Base-by-base conservation (phyloP, 352 stramenopile species). In the Globisporangium spinosum region DNA sequence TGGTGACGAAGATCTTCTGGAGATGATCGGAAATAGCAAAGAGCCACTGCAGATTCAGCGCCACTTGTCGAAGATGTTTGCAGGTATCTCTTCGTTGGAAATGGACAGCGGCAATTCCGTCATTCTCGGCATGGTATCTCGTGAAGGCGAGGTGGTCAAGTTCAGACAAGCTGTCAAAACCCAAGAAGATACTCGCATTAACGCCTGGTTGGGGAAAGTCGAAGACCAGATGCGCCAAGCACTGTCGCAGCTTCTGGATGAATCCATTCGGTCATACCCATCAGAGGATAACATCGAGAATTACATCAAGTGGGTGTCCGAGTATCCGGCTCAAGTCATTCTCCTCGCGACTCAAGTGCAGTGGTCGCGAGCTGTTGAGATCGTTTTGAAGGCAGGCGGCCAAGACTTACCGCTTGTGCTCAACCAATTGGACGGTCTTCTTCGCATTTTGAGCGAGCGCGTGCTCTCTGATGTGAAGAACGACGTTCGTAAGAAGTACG, bases 11-110 rank as follows among this genome's bases (percentile, higher is more conserved):
- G 98, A 99, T 82, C 89, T 99, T 61, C 88, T 99, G 23, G 98
- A 99, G 80, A 99, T 99, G 77, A 98, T 99, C 61, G 98, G 98
- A 32, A 99, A 99, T 77, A 97, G 97, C 67, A 97, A 98, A 66
- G 97, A 99, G 69, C 98, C 98, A 9, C 89, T 95, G 61, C 99
- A 99, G 71, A 98, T 99, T 22, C 88, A 99, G 68, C 87, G 93
- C 20, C 94, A 98, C 58, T 75, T 99, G 23, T 98, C 96, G 8
- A 99, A 99, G 76, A 99, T 99, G 97, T 99, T 99, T 90, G 97
- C 97, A 29, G 97, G 95, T 34, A 97, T 99, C 64, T 95, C 91
- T 10, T 90, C 91, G n/a, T 72, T 96, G 35, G 90, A 98, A 64
- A 94, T 96, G 67, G 78, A 92, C 43, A 77, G 70, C 20, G 79